These are phyloP conservation scores for Penicillium arizonense DNA, from an alignment of 495 filamentous ascomycete genomes.

Conservation along the genomic window DNA sequence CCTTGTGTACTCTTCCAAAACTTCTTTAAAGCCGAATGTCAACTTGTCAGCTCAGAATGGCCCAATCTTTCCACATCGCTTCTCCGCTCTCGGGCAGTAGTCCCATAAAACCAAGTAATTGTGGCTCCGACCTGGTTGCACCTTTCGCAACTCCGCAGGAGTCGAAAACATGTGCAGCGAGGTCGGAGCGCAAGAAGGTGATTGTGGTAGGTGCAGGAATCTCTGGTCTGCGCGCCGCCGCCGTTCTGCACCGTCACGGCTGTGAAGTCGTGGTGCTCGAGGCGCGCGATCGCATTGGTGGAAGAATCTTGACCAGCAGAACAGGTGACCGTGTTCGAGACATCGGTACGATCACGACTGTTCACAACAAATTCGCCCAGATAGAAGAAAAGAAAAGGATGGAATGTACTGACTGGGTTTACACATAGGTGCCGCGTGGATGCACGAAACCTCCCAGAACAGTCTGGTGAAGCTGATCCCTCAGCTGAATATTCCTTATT, in stretches of 20 bases:
- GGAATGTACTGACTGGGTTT: neutral
- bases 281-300: slow-evolving; percentile 27
- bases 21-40: slow-evolving; percentile 13
- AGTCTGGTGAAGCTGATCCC: slow-evolving; percentile 23
- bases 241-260: slow-evolving; percentile 15
- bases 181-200: slow-evolving; percentile 23
- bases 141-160: slow-evolving; percentile 16
- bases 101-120: slow-evolving; percentile 22
- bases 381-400: neutral
- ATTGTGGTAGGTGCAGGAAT: slow-evolving; percentile 26
- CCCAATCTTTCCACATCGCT: slow-evolving; percentile 19
- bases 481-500: slow-evolving; percentile 18
- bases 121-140: slow-evolving; percentile 24
- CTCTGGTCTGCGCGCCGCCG: slow-evolving; percentile 21
- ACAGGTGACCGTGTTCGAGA: slow-evolving; percentile 20
- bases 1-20: neutral
- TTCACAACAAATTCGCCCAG: neutral
- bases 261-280: slow-evolving; percentile 24
- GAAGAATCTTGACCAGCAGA: slow-evolving; percentile 19
- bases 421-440: slow-evolving; percentile 21
- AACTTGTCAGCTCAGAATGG: slow-evolving; percentile 25
- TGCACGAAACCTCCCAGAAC: slow-evolving; percentile 29
- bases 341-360: slow-evolving; percentile 14
- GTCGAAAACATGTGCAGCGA: slow-evolving; percentile 18
- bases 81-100: slow-evolving; percentile 10